Conservation (phyloP, 169 alveolate genomes). For the Cryptosporidium sp. region DNA sequence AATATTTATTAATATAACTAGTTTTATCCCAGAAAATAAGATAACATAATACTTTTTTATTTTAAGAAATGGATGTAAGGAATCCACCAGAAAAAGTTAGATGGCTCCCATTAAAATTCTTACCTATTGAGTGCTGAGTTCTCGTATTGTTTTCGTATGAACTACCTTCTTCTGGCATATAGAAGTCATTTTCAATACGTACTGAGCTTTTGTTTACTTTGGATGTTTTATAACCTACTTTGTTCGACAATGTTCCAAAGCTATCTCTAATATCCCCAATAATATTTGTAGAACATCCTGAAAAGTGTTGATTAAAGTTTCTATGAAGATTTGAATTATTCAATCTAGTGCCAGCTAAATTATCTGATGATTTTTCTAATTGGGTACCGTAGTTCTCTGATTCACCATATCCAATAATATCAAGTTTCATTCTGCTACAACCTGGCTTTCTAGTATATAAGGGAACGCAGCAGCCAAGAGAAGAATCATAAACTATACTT, state of each 20-base stretch:
- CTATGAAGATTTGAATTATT: not conserved
- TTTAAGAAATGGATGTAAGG: conserved; percentile 20
- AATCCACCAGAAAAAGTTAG: conserved; percentile 43
- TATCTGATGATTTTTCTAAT: not conserved
- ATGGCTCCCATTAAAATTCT: conserved; percentile 53
- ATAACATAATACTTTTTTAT: not conserved
- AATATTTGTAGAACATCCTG: conserved; percentile 37
- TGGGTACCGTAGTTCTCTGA: conserved; percentile 3
- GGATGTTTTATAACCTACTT: not conserved
- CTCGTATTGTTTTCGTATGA: not conserved
- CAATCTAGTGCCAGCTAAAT: not conserved
- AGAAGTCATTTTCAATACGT: conserved; percentile 8
- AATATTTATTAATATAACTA: not conserved
- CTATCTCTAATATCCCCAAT: conserved; percentile 44
- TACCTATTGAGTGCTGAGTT: not conserved
- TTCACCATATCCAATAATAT: conserved; percentile 56
- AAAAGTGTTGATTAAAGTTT: conserved; percentile 50
- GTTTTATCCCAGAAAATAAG: not conserved
- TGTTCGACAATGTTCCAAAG: not conserved
- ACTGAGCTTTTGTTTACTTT: conserved; percentile 52
- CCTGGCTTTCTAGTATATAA: conserved; percentile 67
- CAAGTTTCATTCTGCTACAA: conserved; percentile 55
- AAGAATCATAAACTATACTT: conserved; percentile 25
- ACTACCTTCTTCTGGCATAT: conserved; percentile 45
- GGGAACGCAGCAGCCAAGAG: conserved; percentile 40